Evolutionary conservation across 2,329 filamentous ascomycete species (phyloP), one percentile per base, ranked within the genome.

Genomic region (Tympanopsis confertula): DNA sequence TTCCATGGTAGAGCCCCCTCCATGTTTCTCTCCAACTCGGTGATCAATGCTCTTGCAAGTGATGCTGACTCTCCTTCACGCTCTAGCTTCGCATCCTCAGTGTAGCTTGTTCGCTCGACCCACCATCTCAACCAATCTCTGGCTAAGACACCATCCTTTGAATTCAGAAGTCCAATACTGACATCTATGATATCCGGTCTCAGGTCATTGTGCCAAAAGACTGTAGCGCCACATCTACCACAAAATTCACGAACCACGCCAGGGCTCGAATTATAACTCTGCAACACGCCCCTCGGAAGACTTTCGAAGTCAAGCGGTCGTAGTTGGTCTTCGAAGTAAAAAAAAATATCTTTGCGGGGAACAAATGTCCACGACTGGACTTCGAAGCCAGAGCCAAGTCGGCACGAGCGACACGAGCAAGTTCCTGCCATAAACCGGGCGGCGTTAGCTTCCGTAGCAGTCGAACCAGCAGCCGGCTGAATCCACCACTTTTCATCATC

Each of bases 311-410:
- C 52, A 4, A 65, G 54, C 1, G 53, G 49, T 1, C 46, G 40
- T 4, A 63, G 41, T 2, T 54, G 47, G 15, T 50, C 47, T 13
- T 55, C 47, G 35, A 63, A 43, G 20, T 54, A 42, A 19, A 71
- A 59, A 14, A 61, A 54, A 38, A 84, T 73, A 46, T 79, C 76
- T 2, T 56, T 52, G n/a, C 63, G 61, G 1, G 76, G 75, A 1
- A 83, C 57, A 48, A 82, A 85, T 0, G 73, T 65, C 79, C 79
- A 85, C 0, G 69, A 59, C 45, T 80, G 70, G 35, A 82, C 67
- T 39, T 82, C 74, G 44, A 74, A 78, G 3, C 78, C 78, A 1
- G 71, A 67, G 1, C 58, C 55, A 3, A 76, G 58, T 4, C 78
- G 71, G 50, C 80, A 86, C 2, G 73, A 71, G 4, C 57, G 62